Base-by-base conservation (phyloP, 1,284 basidiomycete species). In the Puccinia triticina region DNA sequence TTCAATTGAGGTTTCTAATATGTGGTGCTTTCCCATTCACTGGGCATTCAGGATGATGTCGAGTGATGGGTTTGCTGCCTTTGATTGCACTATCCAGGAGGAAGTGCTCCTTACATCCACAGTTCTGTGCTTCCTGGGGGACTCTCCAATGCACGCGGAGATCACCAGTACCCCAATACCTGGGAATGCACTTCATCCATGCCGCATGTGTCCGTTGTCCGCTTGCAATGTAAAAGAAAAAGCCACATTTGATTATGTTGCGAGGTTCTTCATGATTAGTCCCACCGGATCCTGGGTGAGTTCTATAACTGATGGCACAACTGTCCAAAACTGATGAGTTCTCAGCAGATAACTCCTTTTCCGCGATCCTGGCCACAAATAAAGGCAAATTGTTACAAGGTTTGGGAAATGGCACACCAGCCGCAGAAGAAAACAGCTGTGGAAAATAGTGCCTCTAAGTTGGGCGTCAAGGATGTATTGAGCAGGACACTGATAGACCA, bases 141-240 rank as follows among this genome's bases (percentile, higher is more conserved):
- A 61, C 59, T 61, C 59, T 1, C 59, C 59, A 23, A 61, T 61
- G 59, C 59, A 61, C 29, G 66, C 66, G 1, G 66, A 69, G 18
- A 46, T 69, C 3, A 69, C 37, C 11, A 69, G 66, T 21, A 69
- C 66, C 7, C 29, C 26, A 4, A 37, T 66, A 5, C 64, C 64
- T 43, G 11, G 4, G 2, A 37, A 34, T 18, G 3, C 32, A 11
- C 37, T 1, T 12, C 29, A 48, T n/a, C 66, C 64, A 40, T 67
- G 64, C 26, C 16, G 64, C 7, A 21, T 23, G 43, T 69, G 40
- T 26, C n/a, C 7, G 3, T 69, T 48, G 66, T 11, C 1, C 5
- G 32, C 59, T 14, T 11, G 40, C 7, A 43, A 26, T 11, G 12
- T 43, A 5, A n/a, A 4, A 11, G 14, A 23, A 3, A 69, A 69